Evolutionary conservation across 805 yeast genomes (phyloP).

Genomic region (Priceomyces carsonii): DNA sequence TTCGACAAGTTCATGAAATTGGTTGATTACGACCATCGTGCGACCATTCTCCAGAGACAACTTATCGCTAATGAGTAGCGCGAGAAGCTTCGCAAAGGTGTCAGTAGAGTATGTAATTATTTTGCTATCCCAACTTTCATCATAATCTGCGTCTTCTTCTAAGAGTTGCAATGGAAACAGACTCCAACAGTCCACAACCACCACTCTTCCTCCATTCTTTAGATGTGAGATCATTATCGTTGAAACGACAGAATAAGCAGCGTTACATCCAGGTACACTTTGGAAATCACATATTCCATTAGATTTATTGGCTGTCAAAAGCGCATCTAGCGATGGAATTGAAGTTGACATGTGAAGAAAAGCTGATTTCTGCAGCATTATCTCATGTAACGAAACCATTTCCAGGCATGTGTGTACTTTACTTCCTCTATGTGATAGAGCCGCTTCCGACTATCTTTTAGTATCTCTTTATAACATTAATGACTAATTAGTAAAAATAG

Average conservation of each 20-base stretch:
- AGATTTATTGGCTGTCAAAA: constrained; percentile 13
- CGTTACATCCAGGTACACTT: constrained; percentile 32
- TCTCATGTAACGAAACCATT: constrained; percentile 34
- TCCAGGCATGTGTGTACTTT: no score
- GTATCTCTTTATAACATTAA: no score
- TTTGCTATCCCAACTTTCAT: constrained; percentile 18
- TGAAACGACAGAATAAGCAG: constrained; percentile 18
- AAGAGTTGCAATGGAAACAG: constrained; percentile 30
- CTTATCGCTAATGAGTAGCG: constrained; percentile 16
- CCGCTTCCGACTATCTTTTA: no score
- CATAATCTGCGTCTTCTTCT: constrained; percentile 18
- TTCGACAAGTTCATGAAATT: constrained; percentile 38
- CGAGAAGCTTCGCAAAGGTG: constrained; percentile 29
- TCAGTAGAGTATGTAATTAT: constrained; percentile 17
- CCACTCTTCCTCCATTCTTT: constrained; percentile 16
- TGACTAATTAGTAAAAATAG: no score
- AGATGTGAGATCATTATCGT: constrained; percentile 32
- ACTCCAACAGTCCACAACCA: constrained; percentile 31
- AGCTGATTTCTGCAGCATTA: constrained; percentile 25
- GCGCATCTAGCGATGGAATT: constrained; percentile 28
- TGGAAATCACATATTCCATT: constrained; percentile 38
- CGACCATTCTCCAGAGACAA: constrained; percentile 6
- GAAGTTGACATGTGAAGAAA: constrained; percentile 29
- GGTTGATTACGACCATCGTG: constrained; percentile 26
- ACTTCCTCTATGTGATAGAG: no score